phyloP scores from a whole-genome alignment of 495 filamentous ascomycete genomes.

The Haplographium delicatum region DNA sequence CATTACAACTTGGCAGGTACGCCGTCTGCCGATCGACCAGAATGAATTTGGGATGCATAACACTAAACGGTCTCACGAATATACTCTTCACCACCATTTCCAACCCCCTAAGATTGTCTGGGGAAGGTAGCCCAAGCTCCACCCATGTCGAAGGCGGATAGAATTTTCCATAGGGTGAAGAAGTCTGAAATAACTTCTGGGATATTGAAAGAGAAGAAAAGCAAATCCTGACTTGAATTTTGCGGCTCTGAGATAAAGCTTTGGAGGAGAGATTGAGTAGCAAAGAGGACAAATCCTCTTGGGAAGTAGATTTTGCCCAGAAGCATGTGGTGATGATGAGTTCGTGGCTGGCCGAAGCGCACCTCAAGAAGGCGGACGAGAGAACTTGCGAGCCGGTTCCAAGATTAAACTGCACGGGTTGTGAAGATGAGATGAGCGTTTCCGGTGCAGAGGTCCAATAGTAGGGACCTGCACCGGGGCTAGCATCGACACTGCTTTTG shows the following conservation, averaged over 20 bases:
- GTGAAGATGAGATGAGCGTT: constrained; percentile 15
- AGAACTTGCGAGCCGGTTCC: constrained; percentile 23
- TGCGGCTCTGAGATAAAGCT: constrained; percentile 25
- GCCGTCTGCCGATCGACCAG: constrained; percentile 59
- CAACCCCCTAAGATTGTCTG: constrained; percentile 47
- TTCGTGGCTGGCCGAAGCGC: constrained; percentile 51
- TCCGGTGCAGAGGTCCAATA: constrained; percentile 11
- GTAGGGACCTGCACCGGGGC: constrained; percentile 9
- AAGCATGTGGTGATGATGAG: constrained; percentile 73
- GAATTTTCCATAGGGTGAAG: constrained; percentile 46
- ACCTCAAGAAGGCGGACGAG: constrained; percentile 45
- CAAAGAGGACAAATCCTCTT: constrained; percentile 35
- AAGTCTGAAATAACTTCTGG: constrained; percentile 66
- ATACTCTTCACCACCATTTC: constrained; percentile 62
- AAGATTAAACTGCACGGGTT: constrained; percentile 12
- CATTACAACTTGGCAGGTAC: constrained; percentile 64
- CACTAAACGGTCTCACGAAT: constrained; percentile 67
- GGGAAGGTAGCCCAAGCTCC: constrained; percentile 52
- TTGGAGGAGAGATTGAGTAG: constrained; percentile 18
- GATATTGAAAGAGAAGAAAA: constrained; percentile 61
- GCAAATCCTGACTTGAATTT: constrained; percentile 50
- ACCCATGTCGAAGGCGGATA: constrained; percentile 53
- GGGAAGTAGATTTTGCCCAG: constrained; percentile 58
- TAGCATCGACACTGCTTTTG: not conserved
- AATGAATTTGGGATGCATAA: constrained; percentile 74